Conservation (phyloP, 352 stramenopile species). For the Pythium coloratum region DNA sequence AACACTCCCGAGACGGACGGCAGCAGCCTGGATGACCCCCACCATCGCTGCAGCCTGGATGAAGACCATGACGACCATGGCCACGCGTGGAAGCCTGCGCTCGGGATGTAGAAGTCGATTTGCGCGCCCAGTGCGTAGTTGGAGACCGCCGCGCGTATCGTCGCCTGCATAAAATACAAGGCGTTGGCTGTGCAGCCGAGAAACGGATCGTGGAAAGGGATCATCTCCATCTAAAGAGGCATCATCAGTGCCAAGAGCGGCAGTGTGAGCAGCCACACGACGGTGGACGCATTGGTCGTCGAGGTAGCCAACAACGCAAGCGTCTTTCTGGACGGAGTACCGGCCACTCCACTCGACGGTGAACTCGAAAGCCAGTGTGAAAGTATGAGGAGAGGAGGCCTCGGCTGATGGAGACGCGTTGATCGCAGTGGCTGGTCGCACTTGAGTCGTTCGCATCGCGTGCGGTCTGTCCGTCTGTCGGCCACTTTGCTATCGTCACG, state of each 20-base stretch:
- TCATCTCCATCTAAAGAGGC: neutral
- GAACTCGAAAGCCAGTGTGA: too few relatives aligned
- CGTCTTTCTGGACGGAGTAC: slow-evolving; percentile 9
- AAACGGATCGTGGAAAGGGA: neutral
- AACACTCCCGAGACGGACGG: neutral
- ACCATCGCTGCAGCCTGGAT: neutral
- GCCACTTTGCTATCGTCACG: too few relatives aligned
- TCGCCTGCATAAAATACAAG: neutral
- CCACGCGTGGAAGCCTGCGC: neutral
- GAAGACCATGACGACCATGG: neutral
- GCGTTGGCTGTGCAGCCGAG: neutral
- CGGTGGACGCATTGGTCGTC: neutral
- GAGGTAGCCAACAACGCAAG: neutral
- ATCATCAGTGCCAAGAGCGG: neutral
- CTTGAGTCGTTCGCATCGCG: neutral
- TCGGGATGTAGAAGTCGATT: slow-evolving; percentile 1
- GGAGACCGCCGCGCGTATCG: neutral
- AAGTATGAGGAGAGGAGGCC: too few relatives aligned
- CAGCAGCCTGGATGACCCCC: neutral
- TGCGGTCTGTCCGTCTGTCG: too few relatives aligned
- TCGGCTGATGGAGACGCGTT: neutral
- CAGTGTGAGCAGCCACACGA: neutral
- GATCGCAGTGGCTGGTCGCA: neutral
- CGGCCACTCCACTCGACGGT: slow-evolving; percentile 4
- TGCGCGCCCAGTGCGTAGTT: neutral